Conservation (phyloP, 2,329 filamentous ascomycete species). For the Furcasterigmium sp. region DNA sequence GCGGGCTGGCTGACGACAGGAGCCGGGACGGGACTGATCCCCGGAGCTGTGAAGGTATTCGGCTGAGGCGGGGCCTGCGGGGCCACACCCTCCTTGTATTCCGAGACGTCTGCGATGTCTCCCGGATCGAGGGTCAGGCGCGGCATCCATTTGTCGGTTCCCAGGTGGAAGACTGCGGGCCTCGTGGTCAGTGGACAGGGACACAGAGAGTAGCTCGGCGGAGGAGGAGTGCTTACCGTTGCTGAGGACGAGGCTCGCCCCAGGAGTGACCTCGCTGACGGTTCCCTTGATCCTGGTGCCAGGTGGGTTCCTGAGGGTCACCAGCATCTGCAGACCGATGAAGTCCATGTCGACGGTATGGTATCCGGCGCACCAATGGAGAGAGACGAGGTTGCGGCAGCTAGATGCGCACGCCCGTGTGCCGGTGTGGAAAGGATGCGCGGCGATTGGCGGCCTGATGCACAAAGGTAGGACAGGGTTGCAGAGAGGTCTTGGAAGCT, state of each 20-base stretch:
- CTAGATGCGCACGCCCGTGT: background rate
- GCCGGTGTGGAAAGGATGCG: background rate
- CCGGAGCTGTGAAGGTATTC: constrained; percentile 19
- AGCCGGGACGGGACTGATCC: constrained; percentile 17
- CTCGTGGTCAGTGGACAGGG: background rate
- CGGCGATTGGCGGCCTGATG: background rate
- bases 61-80: constrained; percentile 19
- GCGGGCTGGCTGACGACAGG: constrained; percentile 19
- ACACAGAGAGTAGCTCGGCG: background rate
- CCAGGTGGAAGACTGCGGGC: constrained; percentile 30
- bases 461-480: background rate
- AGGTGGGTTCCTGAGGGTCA: constrained; percentile 63
- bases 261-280: constrained; percentile 62
- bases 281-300: constrained; percentile 63
- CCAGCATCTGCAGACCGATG: constrained; percentile 69
- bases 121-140: constrained; percentile 37
- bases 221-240: constrained; percentile 52
- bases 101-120: constrained; percentile 39
- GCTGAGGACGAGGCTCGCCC: constrained; percentile 62
- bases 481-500: no score
- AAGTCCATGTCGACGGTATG: constrained; percentile 55
- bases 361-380: background rate
- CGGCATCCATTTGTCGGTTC: constrained; percentile 31
- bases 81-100: constrained; percentile 27
- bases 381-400: background rate